Evolutionary conservation across 495 filamentous ascomycete genomes (phyloP), one percentile per base, ranked within the genome.

Genomic region (Xylaria nigripes): DNA sequence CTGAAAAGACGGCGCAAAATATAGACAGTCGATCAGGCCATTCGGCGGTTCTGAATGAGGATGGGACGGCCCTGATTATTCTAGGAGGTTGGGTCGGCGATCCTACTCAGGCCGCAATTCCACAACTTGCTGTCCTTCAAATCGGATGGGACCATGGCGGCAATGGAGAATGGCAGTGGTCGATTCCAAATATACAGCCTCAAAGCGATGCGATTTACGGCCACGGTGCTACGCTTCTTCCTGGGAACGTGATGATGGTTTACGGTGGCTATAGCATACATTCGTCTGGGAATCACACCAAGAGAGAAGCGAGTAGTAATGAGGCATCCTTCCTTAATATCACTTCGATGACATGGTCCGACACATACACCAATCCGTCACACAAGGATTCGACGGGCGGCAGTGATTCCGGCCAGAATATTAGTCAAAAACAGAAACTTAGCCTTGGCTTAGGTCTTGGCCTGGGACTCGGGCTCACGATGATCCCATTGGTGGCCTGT

Each of bases 31-130:
- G 92, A 51, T 94, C 89, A 3, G 92, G 92, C 1, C 92, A 97
- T 59, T 89, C 86, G 0, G 82, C 92, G 9, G 79, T 94, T 6
- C 70, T 95, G 6, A 87, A 82, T 2, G 75, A 81, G 36, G 90
- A 95, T 67, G 89, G 90, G 2, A 81, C 68, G 27, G 80, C 76
- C 45, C 69, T 96, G 10, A 72, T 94, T 43, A 72, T 97, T 3
- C 79, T 88, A 60, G 92, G 92, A 13, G 92, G 92, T 8, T 97
- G 92, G 92, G 87, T 95, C 12, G 91, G 91, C 13, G 83, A 94
- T 68, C 72, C 81, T 0, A 77, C 69, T 18, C 81, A 82, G 27
- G 77, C 90, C 15, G 92, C 92, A 1, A 69, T 81, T 30, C 92
- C 92, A 13, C 89, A 92, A 61, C 72, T 97, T 12, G 87, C 81